phyloP scores from a whole-genome alignment of 1,139 yeast species.

The Pichia sp. region DNA sequence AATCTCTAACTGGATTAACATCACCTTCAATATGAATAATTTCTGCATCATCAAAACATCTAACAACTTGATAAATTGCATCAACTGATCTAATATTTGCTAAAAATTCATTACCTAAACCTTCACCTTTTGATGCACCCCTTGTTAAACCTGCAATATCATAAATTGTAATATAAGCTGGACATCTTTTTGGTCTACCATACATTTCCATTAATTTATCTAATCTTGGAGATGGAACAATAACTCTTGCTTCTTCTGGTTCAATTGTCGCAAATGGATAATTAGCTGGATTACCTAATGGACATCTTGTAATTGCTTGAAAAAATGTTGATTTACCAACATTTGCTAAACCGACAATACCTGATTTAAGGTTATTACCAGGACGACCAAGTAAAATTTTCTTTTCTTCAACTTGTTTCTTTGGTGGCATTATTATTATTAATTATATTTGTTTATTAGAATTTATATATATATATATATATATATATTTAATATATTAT shows the following conservation, averaged over 20 bases:
- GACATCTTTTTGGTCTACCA: conserved; percentile 58
- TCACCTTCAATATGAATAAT: conserved; percentile 98
- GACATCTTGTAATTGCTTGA: conserved; percentile 84
- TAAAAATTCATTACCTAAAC: conserved; percentile 96
- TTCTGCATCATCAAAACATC: conserved; percentile 98
- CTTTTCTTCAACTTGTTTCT: conserved; percentile 86
- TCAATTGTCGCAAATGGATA: conserved; percentile 98
- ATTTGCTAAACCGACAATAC: conserved; percentile 95
- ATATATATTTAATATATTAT: no score
- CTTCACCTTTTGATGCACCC: conserved; percentile 98
- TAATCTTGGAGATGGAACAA: conserved; percentile 90
- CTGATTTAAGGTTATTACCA: conserved; percentile 93
- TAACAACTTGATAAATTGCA: conserved; percentile 95
- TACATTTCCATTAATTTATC: conserved; percentile 48
- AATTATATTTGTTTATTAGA: not conserved
- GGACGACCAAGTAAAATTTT: conserved; percentile 95
- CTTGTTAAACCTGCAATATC: conserved; percentile 98
- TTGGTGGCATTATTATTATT: conserved; percentile 68
- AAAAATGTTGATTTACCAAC: conserved; percentile 93
- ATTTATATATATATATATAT: no score
- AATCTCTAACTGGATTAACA: conserved; percentile 92
- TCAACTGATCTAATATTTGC: conserved; percentile 97
- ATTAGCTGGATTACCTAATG: conserved; percentile 96
- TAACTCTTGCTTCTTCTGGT: conserved; percentile 97
- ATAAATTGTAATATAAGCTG: conserved; percentile 88